A percentile compares a stretch with the other conserved stretches of the same genome.
Evolutionary conservation across 2,329 filamentous ascomycete genomes (phyloP).

Genomic region (Paramyrothecium sp.): DNA sequence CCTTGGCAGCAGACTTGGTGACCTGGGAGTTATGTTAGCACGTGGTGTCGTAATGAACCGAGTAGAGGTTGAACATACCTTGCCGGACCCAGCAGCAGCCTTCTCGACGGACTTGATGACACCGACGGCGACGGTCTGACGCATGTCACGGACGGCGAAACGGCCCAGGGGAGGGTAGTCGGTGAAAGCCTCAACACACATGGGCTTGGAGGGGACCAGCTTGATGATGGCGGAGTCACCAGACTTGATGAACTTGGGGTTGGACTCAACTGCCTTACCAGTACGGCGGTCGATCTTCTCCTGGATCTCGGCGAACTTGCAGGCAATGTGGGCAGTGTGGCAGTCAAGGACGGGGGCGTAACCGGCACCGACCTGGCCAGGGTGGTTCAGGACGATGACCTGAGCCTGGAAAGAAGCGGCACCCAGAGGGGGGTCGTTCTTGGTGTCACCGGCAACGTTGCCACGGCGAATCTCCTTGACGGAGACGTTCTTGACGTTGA

Average conservation of each 20-base stretch:
- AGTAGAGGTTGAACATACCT: constrained; percentile 35
- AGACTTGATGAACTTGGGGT: constrained; percentile 99
- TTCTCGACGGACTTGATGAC: constrained; percentile 89
- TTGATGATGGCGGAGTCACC: constrained; percentile 99
- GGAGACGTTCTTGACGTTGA: constrained; percentile 99
- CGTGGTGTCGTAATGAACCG: neutral
- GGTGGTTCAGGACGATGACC: constrained; percentile 99
- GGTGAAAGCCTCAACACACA: constrained; percentile 99
- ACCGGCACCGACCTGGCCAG: constrained; percentile 97
- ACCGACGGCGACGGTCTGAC: constrained; percentile 86
- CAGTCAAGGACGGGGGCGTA: constrained; percentile 99
- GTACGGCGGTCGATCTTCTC: constrained; percentile 99
- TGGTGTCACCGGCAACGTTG: constrained; percentile 99
- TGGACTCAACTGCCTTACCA: constrained; percentile 89
- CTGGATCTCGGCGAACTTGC: constrained; percentile 99
- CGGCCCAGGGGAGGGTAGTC: constrained; percentile 99
- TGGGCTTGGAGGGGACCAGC: constrained; percentile 99
- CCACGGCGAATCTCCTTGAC: constrained; percentile 99
- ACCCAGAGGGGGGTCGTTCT: constrained; percentile 94
- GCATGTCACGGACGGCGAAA: constrained; percentile 99
- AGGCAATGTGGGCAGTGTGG: constrained; percentile 99
- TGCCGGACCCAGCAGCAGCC: constrained; percentile 53
- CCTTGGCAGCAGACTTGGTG: constrained; percentile 72
- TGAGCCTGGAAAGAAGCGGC: constrained; percentile 97
- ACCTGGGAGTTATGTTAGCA: constrained; percentile 26